phyloP scores from a whole-genome alignment of 2,329 filamentous ascomycete genomes.

The Akanthomyces dipterigenus region DNA sequence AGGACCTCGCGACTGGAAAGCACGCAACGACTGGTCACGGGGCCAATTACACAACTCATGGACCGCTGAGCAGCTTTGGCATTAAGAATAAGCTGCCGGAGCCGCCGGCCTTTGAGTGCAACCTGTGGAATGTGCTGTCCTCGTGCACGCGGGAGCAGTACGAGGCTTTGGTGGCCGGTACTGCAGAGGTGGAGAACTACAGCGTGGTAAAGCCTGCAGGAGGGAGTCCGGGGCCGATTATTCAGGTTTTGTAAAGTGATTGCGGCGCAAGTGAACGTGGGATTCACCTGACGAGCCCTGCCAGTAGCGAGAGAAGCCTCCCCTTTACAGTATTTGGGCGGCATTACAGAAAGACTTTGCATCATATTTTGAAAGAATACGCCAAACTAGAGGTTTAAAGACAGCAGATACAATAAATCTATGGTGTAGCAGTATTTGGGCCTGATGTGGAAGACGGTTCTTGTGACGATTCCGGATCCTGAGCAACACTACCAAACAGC shows the following conservation, averaged over 20 bases:
- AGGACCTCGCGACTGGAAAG: slow-evolving; percentile 47
- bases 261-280: background rate
- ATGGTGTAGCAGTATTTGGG: background rate
- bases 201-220: slow-evolving; percentile 12
- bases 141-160: slow-evolving; percentile 33
- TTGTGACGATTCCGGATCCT: background rate
- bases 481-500: background rate
- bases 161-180: slow-evolving; percentile 15
- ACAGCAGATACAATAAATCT: too few relatives aligned
- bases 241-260: background rate
- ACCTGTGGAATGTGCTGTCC: slow-evolving; percentile 39
- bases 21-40: slow-evolving; percentile 33
- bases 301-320: background rate
- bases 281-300: background rate
- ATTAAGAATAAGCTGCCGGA: slow-evolving; percentile 43
- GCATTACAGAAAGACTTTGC: background rate
- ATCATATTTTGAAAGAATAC: background rate
- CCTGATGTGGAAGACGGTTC: background rate
- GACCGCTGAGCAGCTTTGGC: slow-evolving; percentile 45
- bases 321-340: background rate
- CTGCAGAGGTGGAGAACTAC: slow-evolving; percentile 16
- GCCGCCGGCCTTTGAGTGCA: slow-evolving; percentile 48
- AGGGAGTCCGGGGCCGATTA: slow-evolving; percentile 1
- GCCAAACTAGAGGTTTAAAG: too few relatives aligned
- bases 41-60: slow-evolving; percentile 17